Base-by-base conservation (phyloP, 805 yeast genomes). In the Wickerhamiella azyma region DNA sequence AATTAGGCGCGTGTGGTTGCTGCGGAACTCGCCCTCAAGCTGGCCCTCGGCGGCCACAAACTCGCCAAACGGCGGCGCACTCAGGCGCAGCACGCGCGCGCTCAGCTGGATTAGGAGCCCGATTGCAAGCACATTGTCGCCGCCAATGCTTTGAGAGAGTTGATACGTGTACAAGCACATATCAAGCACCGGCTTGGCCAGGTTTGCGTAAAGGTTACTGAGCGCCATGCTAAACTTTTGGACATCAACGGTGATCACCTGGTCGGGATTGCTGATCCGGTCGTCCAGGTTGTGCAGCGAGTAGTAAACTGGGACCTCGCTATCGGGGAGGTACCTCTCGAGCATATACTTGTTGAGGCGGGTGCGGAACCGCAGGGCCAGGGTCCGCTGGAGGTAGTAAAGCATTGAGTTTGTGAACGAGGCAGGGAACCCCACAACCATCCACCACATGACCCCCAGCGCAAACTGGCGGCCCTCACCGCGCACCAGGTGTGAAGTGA, bases 51-150 rank as follows among this genome's bases (percentile, higher is more conserved):
- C 77, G 43, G 83, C 71, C 1, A 92, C 81, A 41, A 84, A 67
- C 57, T 74, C 81, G 13, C 94, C 88, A 58, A 88, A 88, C 41
- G 92, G 92, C 16, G 97, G 97, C 3, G 94, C 84, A 54, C 86
- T 75, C 44, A 83, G 67, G 53, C 80, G 72, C 54, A 88, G 66
- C 35, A 81, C 66, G 24, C 77, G 69, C 2, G 94, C 85, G 29
- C 95, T 84, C 29, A 80, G 63, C 58, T 85, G 92, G 3, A 94
- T 85, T 45, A 88, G 67, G 40, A 84, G 57, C 1, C 95, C 95
- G 26, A 88, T 68, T 2, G 82, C 72, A 41, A 88, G 78, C 52
- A 79, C 74, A 13, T 79, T 76, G 45, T 79, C 83, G 17, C 80
- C 82, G 45, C 77, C 77, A 33, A 74, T 65, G 41, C 57, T 60